Percentiles rank a stretch among this genome's conserved stretches.
phyloP scores from a whole-genome alignment of 2,329 filamentous ascomycete species.

The Aspergillus floridensis region DNA sequence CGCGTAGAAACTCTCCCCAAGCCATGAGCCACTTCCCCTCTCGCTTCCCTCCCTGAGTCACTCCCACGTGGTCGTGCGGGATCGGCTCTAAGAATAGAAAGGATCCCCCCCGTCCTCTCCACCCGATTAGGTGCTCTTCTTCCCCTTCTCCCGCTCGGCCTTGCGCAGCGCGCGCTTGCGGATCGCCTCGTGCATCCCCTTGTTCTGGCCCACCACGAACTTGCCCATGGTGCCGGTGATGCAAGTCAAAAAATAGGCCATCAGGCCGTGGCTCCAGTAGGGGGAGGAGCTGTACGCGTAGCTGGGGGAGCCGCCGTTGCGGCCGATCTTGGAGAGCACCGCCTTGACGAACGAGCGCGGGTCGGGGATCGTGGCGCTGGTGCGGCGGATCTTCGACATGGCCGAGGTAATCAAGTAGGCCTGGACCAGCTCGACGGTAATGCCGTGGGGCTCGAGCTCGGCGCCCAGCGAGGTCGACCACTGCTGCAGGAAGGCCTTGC shows the following conservation, averaged over 20 bases:
- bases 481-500: constrained; percentile 96
- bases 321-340: constrained; percentile 75
- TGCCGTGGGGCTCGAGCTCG: constrained; percentile 75
- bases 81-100: background rate
- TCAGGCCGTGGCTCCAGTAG: constrained; percentile 85
- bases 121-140: constrained; percentile 39
- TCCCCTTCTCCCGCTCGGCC: constrained; percentile 72
- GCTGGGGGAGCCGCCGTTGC: constrained; percentile 71
- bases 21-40: background rate
- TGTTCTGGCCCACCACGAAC: constrained; percentile 60
- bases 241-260: constrained; percentile 74
- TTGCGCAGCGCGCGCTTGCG: constrained; percentile 79
- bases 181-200: constrained; percentile 76
- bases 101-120: background rate
- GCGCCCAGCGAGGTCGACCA: constrained; percentile 85
- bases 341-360: constrained; percentile 79
- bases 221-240: constrained; percentile 59
- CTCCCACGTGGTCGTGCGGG: background rate
- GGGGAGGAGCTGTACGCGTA: constrained; percentile 84
- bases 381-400: constrained; percentile 91
- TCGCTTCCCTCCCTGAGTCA: background rate
- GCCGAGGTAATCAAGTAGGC: constrained; percentile 91
- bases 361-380: constrained; percentile 74
- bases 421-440: constrained; percentile 87
- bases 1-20: background rate